Evolutionary conservation across 2,329 filamentous ascomycete species (phyloP).

Genomic region (Myriangium duriaei): DNA sequence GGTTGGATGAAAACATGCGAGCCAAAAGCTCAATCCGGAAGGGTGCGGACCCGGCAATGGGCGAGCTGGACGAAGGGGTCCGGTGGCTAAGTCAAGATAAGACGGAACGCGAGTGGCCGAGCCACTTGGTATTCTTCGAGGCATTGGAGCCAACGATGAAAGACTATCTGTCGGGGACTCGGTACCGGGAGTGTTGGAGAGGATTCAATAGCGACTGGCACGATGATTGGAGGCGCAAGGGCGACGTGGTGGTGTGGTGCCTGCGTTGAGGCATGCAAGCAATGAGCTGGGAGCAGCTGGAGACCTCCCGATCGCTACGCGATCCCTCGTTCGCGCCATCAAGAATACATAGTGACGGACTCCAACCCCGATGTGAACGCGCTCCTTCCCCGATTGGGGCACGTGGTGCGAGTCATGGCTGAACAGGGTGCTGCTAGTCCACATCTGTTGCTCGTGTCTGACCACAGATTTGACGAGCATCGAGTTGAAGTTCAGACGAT

Average conservation of each 20-base stretch:
- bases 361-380: no score
- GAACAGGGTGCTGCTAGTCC: no score
- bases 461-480: no score
- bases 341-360: no score
- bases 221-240: constrained; percentile 47
- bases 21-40: background rate
- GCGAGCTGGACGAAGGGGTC: constrained; percentile 1
- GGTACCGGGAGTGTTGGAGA: constrained; percentile 47
- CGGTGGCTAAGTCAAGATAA: background rate
- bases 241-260: constrained; percentile 51
- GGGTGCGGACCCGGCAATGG: background rate
- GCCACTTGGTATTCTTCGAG: constrained; percentile 42
- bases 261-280: background rate
- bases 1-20: constrained; percentile 32
- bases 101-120: constrained; percentile 27
- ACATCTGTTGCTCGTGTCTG: no score
- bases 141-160: constrained; percentile 41
- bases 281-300: background rate
- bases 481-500: no score
- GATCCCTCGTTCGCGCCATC: no score
- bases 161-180: constrained; percentile 22
- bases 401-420: no score
- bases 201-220: constrained; percentile 51
- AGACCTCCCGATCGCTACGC: no score
- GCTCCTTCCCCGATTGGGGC: no score